These are phyloP conservation scores for Lichtheimia hyalospora DNA, from an alignment of 371 early-diverging fungal species.

Conservation along the genomic window DNA sequence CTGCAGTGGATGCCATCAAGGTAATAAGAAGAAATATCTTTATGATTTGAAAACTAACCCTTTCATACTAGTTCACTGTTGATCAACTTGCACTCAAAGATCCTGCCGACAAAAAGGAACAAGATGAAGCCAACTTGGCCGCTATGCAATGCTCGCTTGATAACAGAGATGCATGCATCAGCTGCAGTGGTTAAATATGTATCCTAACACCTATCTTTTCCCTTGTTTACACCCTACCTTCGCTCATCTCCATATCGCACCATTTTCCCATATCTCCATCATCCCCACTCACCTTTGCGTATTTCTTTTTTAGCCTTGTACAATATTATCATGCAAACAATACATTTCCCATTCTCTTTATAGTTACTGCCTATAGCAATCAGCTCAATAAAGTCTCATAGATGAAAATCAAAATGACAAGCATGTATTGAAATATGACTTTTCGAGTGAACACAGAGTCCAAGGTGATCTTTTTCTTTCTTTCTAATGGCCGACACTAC, in stretches of 20 bases:
- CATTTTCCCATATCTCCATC: neutral
- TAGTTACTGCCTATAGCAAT: no score
- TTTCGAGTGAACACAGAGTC: neutral
- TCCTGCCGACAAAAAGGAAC: conserved; percentile 17
- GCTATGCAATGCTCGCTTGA: conserved; percentile 82
- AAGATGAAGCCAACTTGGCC: conserved; percentile 27
- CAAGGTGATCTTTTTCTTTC: neutral
- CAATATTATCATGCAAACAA: neutral
- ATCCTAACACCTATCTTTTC: neutral
- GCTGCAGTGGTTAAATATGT: conserved; percentile 75
- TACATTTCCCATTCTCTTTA: neutral
- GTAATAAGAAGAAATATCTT: conserved; percentile 3
- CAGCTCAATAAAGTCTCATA: no score
- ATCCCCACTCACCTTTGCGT: neutral
- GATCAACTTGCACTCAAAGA: conserved; percentile 45
- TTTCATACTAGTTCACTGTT: conserved; percentile 30
- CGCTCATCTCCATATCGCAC: neutral
- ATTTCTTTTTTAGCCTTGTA: neutral
- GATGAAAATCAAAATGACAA: neutral
- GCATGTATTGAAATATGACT: neutral
- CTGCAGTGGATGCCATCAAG: conserved; percentile 98
- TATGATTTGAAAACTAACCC: neutral
- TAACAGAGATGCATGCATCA: conserved; percentile 89
- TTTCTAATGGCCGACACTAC: neutral
- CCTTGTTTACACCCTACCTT: neutral